Base-by-base conservation (phyloP, 257 asterid genomes). In the Coffea canephora region DNA sequence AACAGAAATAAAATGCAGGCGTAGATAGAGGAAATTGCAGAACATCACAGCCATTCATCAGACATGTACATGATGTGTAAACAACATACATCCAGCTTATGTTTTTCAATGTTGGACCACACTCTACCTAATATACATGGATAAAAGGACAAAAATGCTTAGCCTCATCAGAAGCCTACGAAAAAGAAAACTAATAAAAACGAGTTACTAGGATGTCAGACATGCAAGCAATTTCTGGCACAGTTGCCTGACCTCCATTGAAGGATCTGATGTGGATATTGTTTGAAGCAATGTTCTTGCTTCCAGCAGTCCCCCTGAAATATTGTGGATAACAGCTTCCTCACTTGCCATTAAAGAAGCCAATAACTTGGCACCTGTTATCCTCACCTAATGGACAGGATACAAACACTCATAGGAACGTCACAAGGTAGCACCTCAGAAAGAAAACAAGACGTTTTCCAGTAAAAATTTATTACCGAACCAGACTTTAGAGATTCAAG, bases 261-360 rank as follows among this genome's bases (percentile, higher is more conserved):
- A 89, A 80, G 91, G 87, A 82, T 94, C 94, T 13, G 92, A 75
- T 34, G 81, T 59, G 25, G 89, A 82, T 43, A 94, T 78, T 19
- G 73, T 82, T 82, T 72, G 84, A 77, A 94, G 98, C 85, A 88
- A 82, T 3, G 82, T 10, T 76, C 87, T 89, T 41, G 95, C 97
- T 77, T 90, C 89, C 27, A 89, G 66, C 57, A 94, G 88, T 19
- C 92, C 91, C 1, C 68, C 78, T 1, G 93, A 85, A 73, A 94
- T 87, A 79, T 86, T 87, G 31, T 86, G 87, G 3, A 94, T 82
- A 16, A 94, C 92, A 76, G 84, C 88, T 78, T 93, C 97, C 72
- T 94, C 97, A 43, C 94, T 85, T 48, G 92, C 97, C 97, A 93
- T 91, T 25, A 94, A 85, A 73, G 91, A 87, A 74, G 88, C 91